A percentile compares a stretch with the other conserved stretches of the same genome.
Conservation (phyloP, 2,329 filamentous ascomycete genomes). For the Cylindrodendrum hubeiense region DNA sequence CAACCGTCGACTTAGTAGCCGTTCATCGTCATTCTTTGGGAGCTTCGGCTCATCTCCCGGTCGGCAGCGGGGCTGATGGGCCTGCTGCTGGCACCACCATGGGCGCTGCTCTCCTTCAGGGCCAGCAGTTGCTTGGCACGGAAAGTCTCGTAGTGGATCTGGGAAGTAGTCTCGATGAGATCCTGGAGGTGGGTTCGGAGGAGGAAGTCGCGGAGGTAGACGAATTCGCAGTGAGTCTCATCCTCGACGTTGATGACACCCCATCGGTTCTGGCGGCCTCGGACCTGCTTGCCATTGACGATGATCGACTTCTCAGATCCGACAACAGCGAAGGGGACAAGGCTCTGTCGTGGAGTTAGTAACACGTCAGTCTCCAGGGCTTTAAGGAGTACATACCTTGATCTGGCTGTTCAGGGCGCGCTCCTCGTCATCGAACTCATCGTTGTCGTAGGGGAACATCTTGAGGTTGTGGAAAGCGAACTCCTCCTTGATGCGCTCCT, state of each 20-base stretch:
- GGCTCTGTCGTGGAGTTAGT: conserved; percentile 70
- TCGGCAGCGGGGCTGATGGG: conserved; percentile 97
- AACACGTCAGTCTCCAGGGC: background rate
- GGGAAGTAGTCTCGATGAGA: conserved; percentile 97
- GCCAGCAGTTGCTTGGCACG: conserved; percentile 98
- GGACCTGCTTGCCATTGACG: conserved; percentile 96
- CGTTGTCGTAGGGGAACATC: conserved; percentile 99
- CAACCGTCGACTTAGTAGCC: conserved; percentile 78
- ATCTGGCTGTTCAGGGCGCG: conserved; percentile 93
- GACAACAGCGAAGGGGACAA: conserved; percentile 97
- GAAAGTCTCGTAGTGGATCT: conserved; percentile 99
- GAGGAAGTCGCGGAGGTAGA: conserved; percentile 98
- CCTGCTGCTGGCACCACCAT: conserved; percentile 80
- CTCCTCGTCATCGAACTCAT: conserved; percentile 98
- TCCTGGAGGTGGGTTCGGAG: conserved; percentile 98
- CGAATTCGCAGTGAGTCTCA: conserved; percentile 99
- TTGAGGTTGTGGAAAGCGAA: conserved; percentile 99
- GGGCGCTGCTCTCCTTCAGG: conserved; percentile 96
- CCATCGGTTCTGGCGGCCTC: conserved; percentile 98
- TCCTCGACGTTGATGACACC: conserved; percentile 99
- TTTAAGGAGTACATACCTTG: conserved; percentile 73
- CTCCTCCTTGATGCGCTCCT: conserved; percentile 99
- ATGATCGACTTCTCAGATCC: conserved; percentile 99
- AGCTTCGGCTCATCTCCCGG: conserved; percentile 95
- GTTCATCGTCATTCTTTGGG: conserved; percentile 98